A percentile compares a stretch with the other conserved stretches of the same genome.
phyloP scores from a whole-genome alignment of 768 basidiomycete species.

The Amanita pallidorosea region DNA sequence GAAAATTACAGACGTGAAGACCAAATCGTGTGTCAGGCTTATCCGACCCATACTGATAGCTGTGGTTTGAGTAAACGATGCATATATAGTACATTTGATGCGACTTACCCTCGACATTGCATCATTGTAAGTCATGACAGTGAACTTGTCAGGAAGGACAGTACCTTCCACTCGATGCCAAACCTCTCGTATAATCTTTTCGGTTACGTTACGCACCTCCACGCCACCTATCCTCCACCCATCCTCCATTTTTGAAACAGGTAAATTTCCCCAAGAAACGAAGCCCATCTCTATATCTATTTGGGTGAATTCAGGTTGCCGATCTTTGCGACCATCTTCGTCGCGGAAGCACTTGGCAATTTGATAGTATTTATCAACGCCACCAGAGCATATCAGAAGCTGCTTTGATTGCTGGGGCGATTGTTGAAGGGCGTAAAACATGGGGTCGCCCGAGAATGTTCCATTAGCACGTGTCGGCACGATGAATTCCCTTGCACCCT shows the following conservation, averaged over 20 bases:
- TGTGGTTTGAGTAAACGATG: slow-evolving; percentile 9
- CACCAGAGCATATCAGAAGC: slow-evolving; percentile 82
- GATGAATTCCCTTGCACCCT: slow-evolving; percentile 90
- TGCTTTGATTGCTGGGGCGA: slow-evolving; percentile 97
- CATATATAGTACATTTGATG: slow-evolving; percentile 6
- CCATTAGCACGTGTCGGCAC: slow-evolving; percentile 61
- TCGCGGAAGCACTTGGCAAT: slow-evolving; percentile 93
- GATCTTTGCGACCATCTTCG: slow-evolving; percentile 89
- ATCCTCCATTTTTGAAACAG: slow-evolving; percentile 15
- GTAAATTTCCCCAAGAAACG: slow-evolving; percentile 62
- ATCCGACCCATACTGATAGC: slow-evolving; percentile 76
- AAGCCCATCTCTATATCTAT: slow-evolving; percentile 96
- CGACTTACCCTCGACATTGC: slow-evolving; percentile 77
- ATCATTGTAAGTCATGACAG: slow-evolving; percentile 80
- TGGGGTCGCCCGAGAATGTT: slow-evolving; percentile 16
- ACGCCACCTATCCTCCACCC: slow-evolving; percentile 79
- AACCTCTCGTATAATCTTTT: slow-evolving; percentile 60
- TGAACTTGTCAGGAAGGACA: slow-evolving; percentile 51
- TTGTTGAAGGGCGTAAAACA: slow-evolving; percentile 86
- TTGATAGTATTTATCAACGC: slow-evolving; percentile 86
- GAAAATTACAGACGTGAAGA: slow-evolving; percentile 51
- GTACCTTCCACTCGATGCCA: slow-evolving; percentile 66
- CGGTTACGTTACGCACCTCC: slow-evolving; percentile 73
- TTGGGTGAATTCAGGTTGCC: slow-evolving; percentile 97
- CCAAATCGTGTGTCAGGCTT: slow-evolving; percentile 90